Conservation (phyloP, 352 stramenopile genomes). For the Phytophthora hybrid region DNA sequence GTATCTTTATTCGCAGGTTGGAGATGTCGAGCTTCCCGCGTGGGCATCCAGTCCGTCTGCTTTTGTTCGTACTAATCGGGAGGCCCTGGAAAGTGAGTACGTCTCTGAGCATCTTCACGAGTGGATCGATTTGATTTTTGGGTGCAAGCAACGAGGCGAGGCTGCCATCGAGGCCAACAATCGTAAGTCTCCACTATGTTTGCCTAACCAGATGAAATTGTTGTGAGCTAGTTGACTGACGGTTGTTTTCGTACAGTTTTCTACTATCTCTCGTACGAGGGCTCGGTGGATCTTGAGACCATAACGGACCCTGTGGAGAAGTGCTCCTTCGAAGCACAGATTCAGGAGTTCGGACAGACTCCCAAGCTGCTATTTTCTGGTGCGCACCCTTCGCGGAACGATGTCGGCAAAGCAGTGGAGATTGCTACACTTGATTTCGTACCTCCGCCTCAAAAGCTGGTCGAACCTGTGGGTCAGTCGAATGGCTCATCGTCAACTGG, state of each 20-base stretch:
- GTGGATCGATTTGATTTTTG: constrained; percentile 90
- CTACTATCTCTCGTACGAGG: constrained; percentile 91
- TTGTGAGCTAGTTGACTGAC: constrained; percentile 6
- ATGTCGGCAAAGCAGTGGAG: constrained; percentile 62
- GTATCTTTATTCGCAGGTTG: constrained; percentile 55
- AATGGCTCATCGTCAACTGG: constrained; percentile 30
- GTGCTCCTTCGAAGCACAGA: constrained; percentile 94
- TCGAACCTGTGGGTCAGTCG: constrained; percentile 30
- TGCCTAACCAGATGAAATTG: background rate
- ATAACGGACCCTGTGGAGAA: constrained; percentile 93
- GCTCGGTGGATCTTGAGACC: constrained; percentile 85
- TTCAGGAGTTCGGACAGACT: constrained; percentile 94
- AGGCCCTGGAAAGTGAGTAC: constrained; percentile 82
- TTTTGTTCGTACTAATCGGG: constrained; percentile 78
- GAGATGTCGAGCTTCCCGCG: constrained; percentile 95
- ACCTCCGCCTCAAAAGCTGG: constrained; percentile 42
- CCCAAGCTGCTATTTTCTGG: constrained; percentile 81
- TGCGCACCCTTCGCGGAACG: constrained; percentile 71
- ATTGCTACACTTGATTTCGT: constrained; percentile 59
- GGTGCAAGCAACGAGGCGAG: constrained; percentile 77
- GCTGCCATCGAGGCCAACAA: constrained; percentile 84
- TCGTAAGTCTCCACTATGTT: constrained; percentile 46
- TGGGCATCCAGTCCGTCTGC: constrained; percentile 92
- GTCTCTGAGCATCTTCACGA: constrained; percentile 78
- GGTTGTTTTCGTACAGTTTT: constrained; percentile 63